Conservation (phyloP, 495 filamentous ascomycete genomes). For the Penicillium chermesinum region DNA sequence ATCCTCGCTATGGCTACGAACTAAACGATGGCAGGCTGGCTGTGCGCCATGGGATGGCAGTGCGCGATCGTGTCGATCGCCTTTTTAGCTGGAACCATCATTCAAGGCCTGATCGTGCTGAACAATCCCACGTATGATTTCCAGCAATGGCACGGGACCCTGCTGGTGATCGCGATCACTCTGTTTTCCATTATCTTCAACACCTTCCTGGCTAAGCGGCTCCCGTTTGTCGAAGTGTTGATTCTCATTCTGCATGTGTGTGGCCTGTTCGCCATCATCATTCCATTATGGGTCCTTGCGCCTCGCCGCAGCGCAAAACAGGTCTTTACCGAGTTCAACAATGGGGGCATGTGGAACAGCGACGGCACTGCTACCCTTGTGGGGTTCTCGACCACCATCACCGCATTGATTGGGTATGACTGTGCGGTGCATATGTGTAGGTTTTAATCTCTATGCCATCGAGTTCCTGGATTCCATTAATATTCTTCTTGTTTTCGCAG, state of each 20-base stretch:
- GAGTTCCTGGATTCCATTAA: too few relatives aligned
- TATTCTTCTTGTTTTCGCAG: too few relatives aligned
- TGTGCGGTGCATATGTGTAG: constrained; percentile 20
- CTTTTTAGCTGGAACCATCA: constrained; percentile 36
- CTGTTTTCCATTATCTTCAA: constrained; percentile 37
- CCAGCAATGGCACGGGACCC: constrained; percentile 35
- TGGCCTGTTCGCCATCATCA: constrained; percentile 31
- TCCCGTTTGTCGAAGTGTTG: constrained; percentile 36
- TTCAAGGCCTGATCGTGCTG: constrained; percentile 33
- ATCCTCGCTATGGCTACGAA: too few relatives aligned
- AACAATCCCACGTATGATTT: constrained; percentile 28
- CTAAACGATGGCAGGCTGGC: too few relatives aligned
- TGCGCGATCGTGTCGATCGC: too few relatives aligned
- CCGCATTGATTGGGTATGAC: constrained; percentile 24
- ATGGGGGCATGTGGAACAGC: constrained; percentile 43
- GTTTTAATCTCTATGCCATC: too few relatives aligned
- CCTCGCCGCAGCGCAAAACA: constrained; percentile 27
- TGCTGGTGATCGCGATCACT: constrained; percentile 38
- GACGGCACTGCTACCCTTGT: constrained; percentile 19
- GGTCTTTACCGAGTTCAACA: constrained; percentile 42
- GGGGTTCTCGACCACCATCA: constrained; percentile 28
- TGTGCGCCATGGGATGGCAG: constrained; percentile 42
- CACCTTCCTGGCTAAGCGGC: constrained; percentile 29
- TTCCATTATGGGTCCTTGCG: constrained; percentile 44
- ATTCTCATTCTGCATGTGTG: constrained; percentile 37